Base-by-base conservation (phyloP, 2,329 filamentous ascomycete genomes). In the Metarhizium brunneum region DNA sequence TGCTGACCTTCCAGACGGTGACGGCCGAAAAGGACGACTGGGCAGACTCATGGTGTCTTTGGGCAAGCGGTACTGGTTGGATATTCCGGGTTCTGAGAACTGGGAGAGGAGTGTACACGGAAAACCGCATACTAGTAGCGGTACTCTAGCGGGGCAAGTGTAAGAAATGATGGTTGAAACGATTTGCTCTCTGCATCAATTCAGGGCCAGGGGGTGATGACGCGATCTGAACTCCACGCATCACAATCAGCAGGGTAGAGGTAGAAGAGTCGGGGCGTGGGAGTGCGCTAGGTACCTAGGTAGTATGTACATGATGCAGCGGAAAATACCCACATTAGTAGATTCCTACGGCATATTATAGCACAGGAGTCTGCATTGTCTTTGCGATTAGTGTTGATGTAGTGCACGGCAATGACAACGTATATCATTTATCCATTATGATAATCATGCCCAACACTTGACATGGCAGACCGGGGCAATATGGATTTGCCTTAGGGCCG, bases 31-130 rank as follows among this genome's bases (percentile, higher is more conserved):
- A 68, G 92, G 91, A 38, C 85, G 83, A 64, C 65, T 95, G 11
- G 92, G 91, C n/a, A 80, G 92, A 53, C 66, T 81, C 36, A 88
- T 96, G 88, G 78, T 95, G 32, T 79, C 79, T 10, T 76, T 90
- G 29, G 87, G 87, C 43, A 82, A 81, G 61, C 79, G 78, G 56
- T 96, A 95, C 73, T 96, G 92, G 91, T 75, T 95, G 16, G 88
- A 87, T 58, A 82, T 82, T 54, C 72, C 82, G 56, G 82, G 81
- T 56, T 77, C 83, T 59, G 80, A 85, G 51, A 83, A 84, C 58
- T 94, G 88, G 88, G 80, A 85, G 64, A 77, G 80, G 50, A 80
- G 78, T 10, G 75, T 85, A 54, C 68, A 61, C 77, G 58, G 81
- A 58, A 82, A 84, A 64, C 83, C 87, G 68, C 81, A 61, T 53